phyloP scores from a whole-genome alignment of 441 rosid genomes.

The Viola pubescens region DNA sequence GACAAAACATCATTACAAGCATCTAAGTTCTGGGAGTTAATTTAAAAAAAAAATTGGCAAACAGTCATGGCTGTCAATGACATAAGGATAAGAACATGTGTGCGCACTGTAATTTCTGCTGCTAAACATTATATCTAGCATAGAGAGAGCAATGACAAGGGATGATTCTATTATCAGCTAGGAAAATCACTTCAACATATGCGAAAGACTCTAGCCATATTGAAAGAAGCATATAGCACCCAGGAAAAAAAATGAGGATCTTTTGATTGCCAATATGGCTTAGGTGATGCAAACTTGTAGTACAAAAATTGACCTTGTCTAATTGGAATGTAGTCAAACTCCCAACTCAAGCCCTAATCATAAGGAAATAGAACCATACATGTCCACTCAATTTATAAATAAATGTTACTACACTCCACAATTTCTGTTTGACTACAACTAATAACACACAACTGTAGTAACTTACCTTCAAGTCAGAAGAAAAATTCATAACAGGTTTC shows the following conservation, averaged over 20 bases:
- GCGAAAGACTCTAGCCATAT: not conserved
- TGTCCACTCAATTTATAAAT: not conserved
- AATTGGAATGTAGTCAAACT: not conserved
- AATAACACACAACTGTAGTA: constrained; percentile 2
- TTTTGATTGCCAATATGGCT: not conserved
- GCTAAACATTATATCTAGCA: too few relatives aligned
- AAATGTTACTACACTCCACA: not conserved
- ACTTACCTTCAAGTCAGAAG: constrained; percentile 85
- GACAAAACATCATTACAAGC: constrained; percentile 17
- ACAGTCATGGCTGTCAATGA: too few relatives aligned
- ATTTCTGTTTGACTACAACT: not conserved
- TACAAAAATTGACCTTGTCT: not conserved
- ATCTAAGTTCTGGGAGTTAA: not conserved
- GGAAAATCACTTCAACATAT: not conserved
- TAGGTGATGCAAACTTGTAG: not conserved
- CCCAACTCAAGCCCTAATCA: not conserved
- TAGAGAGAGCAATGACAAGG: too few relatives aligned
- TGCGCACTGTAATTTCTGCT: too few relatives aligned
- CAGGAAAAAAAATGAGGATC: not conserved
- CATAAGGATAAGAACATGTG: too few relatives aligned
- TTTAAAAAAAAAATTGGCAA: too few relatives aligned
- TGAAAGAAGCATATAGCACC: not conserved
- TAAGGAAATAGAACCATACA: constrained; percentile 6
- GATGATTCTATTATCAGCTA: not conserved
- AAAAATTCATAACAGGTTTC: constrained; percentile 84